These are phyloP conservation scores for Aspergillus diversus DNA, from an alignment of 495 filamentous ascomycete species.

Conservation along the genomic window DNA sequence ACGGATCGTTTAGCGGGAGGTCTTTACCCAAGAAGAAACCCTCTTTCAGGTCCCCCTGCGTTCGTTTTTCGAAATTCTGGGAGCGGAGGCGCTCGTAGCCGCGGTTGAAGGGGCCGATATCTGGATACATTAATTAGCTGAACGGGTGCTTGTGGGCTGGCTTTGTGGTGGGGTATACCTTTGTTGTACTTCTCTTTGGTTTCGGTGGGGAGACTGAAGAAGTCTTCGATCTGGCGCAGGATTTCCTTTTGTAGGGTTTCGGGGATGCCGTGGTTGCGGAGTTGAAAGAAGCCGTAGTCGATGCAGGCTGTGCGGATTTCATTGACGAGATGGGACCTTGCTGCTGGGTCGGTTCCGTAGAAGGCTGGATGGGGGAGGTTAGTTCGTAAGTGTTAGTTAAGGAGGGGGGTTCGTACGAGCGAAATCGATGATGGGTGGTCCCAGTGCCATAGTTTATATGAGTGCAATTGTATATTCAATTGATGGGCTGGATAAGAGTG, in stretches of 20 bases:
- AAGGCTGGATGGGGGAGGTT: background rate
- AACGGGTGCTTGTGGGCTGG: too few species aligned
- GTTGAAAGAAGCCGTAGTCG: constrained; percentile 81
- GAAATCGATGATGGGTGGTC: background rate
- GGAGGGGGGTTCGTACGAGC: too few species aligned
- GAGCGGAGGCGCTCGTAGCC: constrained; percentile 49
- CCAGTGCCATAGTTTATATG: background rate
- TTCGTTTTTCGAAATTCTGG: constrained; percentile 44
- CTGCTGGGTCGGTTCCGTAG: background rate
- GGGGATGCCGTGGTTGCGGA: constrained; percentile 78
- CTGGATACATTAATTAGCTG: too few species aligned
- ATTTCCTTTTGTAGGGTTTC: constrained; percentile 66
- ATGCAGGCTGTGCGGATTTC: constrained; percentile 26
- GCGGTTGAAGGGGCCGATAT: constrained; percentile 28
- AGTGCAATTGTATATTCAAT: too few species aligned
- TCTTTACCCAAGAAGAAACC: constrained; percentile 49
- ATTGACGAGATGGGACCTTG: constrained; percentile 3
- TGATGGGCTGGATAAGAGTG: too few species aligned
- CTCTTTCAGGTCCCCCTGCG: constrained; percentile 50
- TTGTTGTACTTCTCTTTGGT: constrained; percentile 40
- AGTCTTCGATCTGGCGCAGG: constrained; percentile 64
- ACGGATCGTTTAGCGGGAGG: constrained; percentile 35
- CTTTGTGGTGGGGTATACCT: background rate
- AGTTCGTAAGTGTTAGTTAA: too few species aligned
- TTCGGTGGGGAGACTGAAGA: constrained; percentile 76